These are phyloP conservation scores for Debaryomyces nepalensis DNA, from an alignment of 1,139 yeast genomes.

Conservation along the genomic window DNA sequence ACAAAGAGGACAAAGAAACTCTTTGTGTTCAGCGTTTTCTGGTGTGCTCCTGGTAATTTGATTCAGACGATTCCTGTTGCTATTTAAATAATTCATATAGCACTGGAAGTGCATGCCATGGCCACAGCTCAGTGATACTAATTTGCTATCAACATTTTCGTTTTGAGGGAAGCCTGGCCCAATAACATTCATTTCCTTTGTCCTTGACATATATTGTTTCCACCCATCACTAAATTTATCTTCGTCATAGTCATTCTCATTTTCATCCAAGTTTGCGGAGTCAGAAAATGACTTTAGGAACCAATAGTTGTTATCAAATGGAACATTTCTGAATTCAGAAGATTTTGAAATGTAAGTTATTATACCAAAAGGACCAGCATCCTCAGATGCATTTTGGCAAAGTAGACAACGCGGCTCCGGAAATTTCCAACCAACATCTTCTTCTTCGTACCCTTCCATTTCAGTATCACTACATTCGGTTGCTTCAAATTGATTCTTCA, in stretches of 20 bases:
- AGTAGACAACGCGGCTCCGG: constrained; percentile 85
- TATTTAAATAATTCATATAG: constrained; percentile 62
- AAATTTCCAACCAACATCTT: constrained; percentile 60
- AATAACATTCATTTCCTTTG: constrained; percentile 48
- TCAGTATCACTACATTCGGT: constrained; percentile 41
- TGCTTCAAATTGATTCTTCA: constrained; percentile 43
- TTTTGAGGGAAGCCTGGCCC: constrained; percentile 73
- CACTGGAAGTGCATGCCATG: constrained; percentile 93
- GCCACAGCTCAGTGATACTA: constrained; percentile 83
- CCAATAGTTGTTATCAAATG: constrained; percentile 70
- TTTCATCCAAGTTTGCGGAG: constrained; percentile 53
- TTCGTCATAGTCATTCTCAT: constrained; percentile 28
- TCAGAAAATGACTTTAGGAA: constrained; percentile 66
- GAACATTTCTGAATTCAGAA: constrained; percentile 65
- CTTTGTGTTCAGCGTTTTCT: constrained; percentile 69
- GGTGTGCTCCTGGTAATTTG: constrained; percentile 86
- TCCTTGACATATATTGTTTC: constrained; percentile 39
- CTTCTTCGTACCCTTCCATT: constrained; percentile 37
- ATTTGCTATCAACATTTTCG: constrained; percentile 45
- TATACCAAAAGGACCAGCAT: constrained; percentile 76
- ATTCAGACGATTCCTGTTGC: constrained; percentile 58
- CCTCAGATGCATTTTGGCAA: constrained; percentile 81
- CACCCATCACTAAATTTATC: constrained; percentile 32
- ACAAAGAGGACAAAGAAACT: constrained; percentile 89
- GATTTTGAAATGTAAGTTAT: constrained; percentile 63